A percentile compares a stretch with the other conserved stretches of the same genome.
Conservation (phyloP, 805 yeast species). For the Wickerhamomyces chambardii region DNA sequence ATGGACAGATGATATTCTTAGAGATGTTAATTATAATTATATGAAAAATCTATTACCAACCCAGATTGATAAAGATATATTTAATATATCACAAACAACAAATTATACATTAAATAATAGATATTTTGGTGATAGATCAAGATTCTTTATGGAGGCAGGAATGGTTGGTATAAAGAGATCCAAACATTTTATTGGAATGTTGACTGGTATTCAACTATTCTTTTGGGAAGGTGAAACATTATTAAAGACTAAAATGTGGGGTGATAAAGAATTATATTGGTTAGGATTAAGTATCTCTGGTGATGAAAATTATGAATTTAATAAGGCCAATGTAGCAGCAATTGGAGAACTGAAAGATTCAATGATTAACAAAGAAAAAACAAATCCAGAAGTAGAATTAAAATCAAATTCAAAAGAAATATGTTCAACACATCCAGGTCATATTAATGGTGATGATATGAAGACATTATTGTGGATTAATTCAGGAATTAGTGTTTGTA, state of each 20-base stretch:
- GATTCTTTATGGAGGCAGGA: constrained; percentile 30
- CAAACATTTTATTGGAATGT: constrained; percentile 15
- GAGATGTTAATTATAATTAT: not conserved
- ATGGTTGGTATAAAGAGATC: constrained; percentile 21
- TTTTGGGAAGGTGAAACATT: constrained; percentile 12
- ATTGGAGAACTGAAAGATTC: constrained; percentile 25
- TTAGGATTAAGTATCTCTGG: constrained; percentile 43
- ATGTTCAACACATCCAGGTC: constrained; percentile 58
- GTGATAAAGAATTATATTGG: constrained; percentile 79
- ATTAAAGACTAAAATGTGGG: constrained; percentile 43
- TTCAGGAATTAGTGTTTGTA: constrained; percentile 60
- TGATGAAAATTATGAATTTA: constrained; percentile 26
- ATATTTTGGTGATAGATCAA: not conserved
- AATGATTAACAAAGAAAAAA: constrained; percentile 22
- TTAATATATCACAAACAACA: not conserved
- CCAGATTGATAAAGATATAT: not conserved
- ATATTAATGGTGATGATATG: constrained; percentile 37
- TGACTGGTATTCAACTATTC: constrained; percentile 14
- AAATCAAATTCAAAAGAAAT: constrained; percentile 26
- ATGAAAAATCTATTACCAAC: not conserved
- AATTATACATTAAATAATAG: not conserved
- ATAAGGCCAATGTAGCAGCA: constrained; percentile 26
- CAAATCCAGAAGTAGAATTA: no score
- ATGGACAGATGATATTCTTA: not conserved
- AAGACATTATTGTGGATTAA: constrained; percentile 52